phyloP scores from a whole-genome alignment of 768 basidiomycete species.

The Rubroboletus pulcherrimus region DNA sequence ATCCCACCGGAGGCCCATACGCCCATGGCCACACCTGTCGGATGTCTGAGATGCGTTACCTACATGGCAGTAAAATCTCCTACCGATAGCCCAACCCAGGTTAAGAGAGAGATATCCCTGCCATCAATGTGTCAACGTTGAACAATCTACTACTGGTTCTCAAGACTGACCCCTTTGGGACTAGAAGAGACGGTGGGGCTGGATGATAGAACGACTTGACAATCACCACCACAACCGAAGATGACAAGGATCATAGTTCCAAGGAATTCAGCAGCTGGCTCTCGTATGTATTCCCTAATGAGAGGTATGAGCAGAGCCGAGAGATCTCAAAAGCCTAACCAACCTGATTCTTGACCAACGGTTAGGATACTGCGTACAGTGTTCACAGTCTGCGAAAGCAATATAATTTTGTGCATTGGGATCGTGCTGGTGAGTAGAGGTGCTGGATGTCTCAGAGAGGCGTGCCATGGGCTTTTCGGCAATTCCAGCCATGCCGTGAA shows the following conservation, averaged over 20 bases:
- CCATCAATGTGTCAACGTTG: not conserved
- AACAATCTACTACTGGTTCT: not conserved
- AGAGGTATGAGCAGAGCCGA: slow-evolving; percentile 1
- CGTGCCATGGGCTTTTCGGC: slow-evolving; percentile 15
- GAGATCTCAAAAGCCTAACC: not conserved
- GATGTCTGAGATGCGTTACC: not conserved
- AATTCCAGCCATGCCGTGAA: slow-evolving; percentile 20
- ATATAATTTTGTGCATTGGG: slow-evolving; percentile 1
- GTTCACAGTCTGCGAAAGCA: slow-evolving; percentile 29
- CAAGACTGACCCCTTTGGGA: slow-evolving; percentile 51
- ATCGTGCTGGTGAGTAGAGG: slow-evolving; percentile 9
- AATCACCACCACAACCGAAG: slow-evolving; percentile 56
- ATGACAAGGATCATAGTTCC: slow-evolving; percentile 56
- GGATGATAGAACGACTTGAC: slow-evolving; percentile 51
- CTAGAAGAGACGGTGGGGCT: slow-evolving; percentile 42
- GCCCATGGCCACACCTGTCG: slow-evolving; percentile 53
- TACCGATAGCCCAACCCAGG: slow-evolving; percentile 33
- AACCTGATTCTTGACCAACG: slow-evolving; percentile 56
- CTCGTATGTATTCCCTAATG: slow-evolving; percentile 44
- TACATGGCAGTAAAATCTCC: not conserved
- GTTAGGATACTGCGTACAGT: slow-evolving; percentile 44
- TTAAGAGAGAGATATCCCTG: slow-evolving; percentile 26
- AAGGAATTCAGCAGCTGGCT: slow-evolving; percentile 62
- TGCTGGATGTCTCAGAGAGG: slow-evolving; percentile 20
- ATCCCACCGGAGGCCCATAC: slow-evolving; percentile 65